phyloP scores from a whole-genome alignment of 352 stramenopile species.

The Aphanomyces cochlioides region DNA sequence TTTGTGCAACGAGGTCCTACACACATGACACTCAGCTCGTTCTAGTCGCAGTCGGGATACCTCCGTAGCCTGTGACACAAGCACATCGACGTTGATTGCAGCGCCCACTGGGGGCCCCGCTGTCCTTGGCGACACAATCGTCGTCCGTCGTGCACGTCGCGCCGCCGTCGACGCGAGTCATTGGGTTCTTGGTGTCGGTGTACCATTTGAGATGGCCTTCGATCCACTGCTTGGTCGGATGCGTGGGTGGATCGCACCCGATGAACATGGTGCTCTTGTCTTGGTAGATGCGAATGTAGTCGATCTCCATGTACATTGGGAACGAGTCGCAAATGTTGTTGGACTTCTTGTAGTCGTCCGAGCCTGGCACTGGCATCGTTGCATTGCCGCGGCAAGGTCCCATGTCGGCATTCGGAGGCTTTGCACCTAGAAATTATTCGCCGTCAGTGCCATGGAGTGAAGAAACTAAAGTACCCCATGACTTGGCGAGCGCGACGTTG shows the following conservation, averaged over 20 bases:
- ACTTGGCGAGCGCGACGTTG: constrained; percentile 88
- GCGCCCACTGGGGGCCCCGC: neutral
- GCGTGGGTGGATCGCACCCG: constrained; percentile 53
- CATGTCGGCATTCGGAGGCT: constrained; percentile 52
- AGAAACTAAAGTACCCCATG: constrained; percentile 70
- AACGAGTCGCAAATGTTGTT: constrained; percentile 79
- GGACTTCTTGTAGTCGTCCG: constrained; percentile 28
- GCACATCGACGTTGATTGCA: neutral
- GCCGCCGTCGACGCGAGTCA: constrained; percentile 51
- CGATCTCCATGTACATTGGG: constrained; percentile 81
- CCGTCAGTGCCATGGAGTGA: constrained; percentile 39
- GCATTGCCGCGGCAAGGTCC: constrained; percentile 51
- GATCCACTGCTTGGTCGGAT: constrained; percentile 76
- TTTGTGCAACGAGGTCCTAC: constrained; percentile 7
- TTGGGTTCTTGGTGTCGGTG: constrained; percentile 53
- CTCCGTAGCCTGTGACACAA: constrained; percentile 6
- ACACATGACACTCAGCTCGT: neutral
- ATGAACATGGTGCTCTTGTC: constrained; percentile 49
- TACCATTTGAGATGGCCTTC: constrained; percentile 71
- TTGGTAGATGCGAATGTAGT: constrained; percentile 81
- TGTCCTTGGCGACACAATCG: constrained; percentile 42
- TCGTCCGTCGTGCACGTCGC: constrained; percentile 47
- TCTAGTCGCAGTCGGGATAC: neutral
- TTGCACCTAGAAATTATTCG: constrained; percentile 28
- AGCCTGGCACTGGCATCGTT: constrained; percentile 32